A percentile compares a stretch with the other conserved stretches of the same genome.
Evolutionary conservation across 2,329 filamentous ascomycete species (phyloP).

Genomic region (Neonectria hederae): DNA sequence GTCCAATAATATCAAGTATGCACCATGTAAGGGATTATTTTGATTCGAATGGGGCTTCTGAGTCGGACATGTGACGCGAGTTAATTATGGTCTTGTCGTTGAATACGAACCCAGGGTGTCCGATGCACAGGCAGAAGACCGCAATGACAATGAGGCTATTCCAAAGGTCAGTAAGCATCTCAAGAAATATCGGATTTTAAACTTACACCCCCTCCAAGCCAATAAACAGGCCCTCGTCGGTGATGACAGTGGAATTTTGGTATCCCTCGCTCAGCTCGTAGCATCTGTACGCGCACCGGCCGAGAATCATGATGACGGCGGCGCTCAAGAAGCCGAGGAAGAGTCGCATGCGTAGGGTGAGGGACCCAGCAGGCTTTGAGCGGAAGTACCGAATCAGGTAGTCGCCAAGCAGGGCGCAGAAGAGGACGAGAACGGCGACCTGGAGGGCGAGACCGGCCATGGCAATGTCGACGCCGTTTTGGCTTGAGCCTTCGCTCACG

Average conservation of each 20-base stretch:
- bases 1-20: background rate
- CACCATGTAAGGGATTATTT: background rate
- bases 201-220: slow-evolving; percentile 61
- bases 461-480: slow-evolving; percentile 50
- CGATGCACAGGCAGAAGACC: slow-evolving; percentile 49
- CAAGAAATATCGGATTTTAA: fast-evolving
- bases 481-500: slow-evolving; percentile 54
- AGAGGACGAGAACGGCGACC: slow-evolving; percentile 63
- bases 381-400: slow-evolving; percentile 56
- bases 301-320: slow-evolving; percentile 68
- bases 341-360: slow-evolving; percentile 42
- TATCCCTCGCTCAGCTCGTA: slow-evolving; percentile 73
- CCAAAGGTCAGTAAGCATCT: slow-evolving; percentile 15
- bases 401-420: slow-evolving; percentile 58
- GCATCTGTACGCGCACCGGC: slow-evolving; percentile 69
- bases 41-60: background rate
- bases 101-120: slow-evolving; percentile 50
- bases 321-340: slow-evolving; percentile 63
- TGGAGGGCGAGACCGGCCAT: slow-evolving; percentile 67
- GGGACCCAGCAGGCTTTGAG: slow-evolving; percentile 17
- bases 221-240: slow-evolving; percentile 61
- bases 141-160: slow-evolving; percentile 48
- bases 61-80: slow-evolving; percentile 7
- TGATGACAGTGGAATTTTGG: slow-evolving; percentile 60
- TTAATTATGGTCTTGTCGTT: slow-evolving; percentile 14